These are phyloP conservation scores for Acer saccharum DNA, from an alignment of 345 rosid species.

Conservation along the genomic window DNA sequence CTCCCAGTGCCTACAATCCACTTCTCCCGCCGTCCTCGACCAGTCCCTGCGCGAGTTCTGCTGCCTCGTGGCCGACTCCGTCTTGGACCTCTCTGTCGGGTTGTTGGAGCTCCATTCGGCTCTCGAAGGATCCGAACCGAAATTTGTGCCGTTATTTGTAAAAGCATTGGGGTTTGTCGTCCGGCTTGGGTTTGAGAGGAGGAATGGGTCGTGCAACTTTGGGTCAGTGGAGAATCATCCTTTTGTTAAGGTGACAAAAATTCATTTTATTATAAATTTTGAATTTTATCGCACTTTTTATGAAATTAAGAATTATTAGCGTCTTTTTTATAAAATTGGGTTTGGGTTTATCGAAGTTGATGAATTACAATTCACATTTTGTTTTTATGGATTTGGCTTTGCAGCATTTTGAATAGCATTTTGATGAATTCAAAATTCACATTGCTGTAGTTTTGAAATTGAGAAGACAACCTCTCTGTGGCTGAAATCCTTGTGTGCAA, in stretches of 20 bases:
- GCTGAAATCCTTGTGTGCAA: too few relatives aligned
- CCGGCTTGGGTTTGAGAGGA: conserved; percentile 52
- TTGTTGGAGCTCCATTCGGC: conserved; percentile 86
- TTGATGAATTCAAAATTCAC: too few relatives aligned
- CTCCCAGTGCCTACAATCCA: conserved; percentile 63
- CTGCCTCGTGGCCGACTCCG: conserved; percentile 66
- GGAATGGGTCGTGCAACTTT: conserved; percentile 52
- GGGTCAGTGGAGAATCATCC: conserved; percentile 68
- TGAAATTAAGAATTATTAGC: not conserved
- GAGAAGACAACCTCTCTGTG: too few relatives aligned
- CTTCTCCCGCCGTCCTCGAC: conserved; percentile 73
- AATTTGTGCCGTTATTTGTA: conserved; percentile 53
- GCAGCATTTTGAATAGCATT: too few relatives aligned
- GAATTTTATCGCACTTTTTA: not conserved
- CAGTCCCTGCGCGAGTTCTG: conserved; percentile 91
- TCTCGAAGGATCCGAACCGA: conserved; percentile 71
- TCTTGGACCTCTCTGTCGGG: conserved; percentile 52
- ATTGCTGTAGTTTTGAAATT: too few relatives aligned
- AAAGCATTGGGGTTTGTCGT: conserved; percentile 71
- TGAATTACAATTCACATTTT: too few relatives aligned
- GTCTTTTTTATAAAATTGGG: not conserved
- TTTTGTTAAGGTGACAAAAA: conserved; percentile 60
- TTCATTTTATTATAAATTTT: not conserved
- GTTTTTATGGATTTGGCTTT: not conserved
- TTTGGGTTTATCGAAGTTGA: too few relatives aligned